phyloP scores from a whole-genome alignment of 495 filamentous ascomycete species.

The Podospora bellae-mahoneyi region DNA sequence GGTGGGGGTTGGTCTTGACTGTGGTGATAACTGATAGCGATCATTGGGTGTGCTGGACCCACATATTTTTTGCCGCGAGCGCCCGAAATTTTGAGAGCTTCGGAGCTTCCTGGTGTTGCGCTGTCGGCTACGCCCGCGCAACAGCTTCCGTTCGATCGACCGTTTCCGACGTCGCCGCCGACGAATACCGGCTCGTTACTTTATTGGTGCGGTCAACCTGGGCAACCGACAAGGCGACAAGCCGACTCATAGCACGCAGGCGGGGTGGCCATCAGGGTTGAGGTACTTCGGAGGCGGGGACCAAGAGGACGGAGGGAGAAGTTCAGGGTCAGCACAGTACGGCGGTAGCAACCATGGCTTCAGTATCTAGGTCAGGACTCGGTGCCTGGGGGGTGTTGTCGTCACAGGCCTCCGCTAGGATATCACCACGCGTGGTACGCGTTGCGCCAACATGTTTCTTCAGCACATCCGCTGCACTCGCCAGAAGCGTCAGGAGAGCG shows the following conservation, averaged over 20 bases:
- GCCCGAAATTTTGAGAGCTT: neutral
- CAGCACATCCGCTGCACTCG: constrained; percentile 8
- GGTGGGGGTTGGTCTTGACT: neutral
- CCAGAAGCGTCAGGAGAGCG: neutral
- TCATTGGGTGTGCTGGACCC: neutral
- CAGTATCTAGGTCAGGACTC: constrained; percentile 12
- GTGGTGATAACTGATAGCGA: neutral
- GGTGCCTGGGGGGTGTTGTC: constrained; percentile 14
- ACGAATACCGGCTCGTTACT: neutral
- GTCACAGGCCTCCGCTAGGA: constrained; percentile 6
- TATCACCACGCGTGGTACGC: neutral
- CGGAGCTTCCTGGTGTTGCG: neutral
- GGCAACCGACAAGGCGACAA: neutral
- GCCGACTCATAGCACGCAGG: neutral
- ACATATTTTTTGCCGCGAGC: neutral
- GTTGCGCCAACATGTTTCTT: constrained; percentile 1
- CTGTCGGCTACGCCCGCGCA: neutral
- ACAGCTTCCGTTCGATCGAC: neutral
- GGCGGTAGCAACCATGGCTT: neutral
- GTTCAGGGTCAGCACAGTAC: neutral
- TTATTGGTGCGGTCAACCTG: neutral
- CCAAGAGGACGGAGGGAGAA: neutral
- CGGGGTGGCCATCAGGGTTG: neutral
- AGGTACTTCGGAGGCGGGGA: neutral
- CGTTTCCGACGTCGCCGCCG: neutral